phyloP scores from a whole-genome alignment of 371 early-diverging fungal species.

The Mucor velutinosus region DNA sequence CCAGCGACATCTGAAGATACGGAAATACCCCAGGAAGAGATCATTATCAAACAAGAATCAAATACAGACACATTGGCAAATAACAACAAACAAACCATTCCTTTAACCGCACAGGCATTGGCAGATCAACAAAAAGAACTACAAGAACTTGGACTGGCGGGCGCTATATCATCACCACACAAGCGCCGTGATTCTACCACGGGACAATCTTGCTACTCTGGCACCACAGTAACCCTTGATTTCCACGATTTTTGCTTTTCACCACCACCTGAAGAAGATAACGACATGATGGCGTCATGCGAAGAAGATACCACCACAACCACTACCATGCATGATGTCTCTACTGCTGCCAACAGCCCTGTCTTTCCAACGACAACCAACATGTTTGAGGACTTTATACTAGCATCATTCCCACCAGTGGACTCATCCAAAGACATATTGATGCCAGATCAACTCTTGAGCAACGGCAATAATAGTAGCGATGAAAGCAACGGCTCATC shows the following conservation, averaged over 20 bases:
- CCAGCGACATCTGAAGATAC: background rate
- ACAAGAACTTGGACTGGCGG: background rate
- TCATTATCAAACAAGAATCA: background rate
- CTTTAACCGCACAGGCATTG: constrained; percentile 20
- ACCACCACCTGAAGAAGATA: constrained; percentile 33
- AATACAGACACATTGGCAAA: background rate
- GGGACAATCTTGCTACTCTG: constrained; percentile 33
- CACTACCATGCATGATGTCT: constrained; percentile 6
- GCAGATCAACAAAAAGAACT: constrained; percentile 28
- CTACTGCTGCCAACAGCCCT: constrained; percentile 13
- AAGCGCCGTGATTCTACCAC: constrained; percentile 11
- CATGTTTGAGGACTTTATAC: constrained; percentile 19
- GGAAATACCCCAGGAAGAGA: background rate
- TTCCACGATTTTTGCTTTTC: constrained; percentile 52
- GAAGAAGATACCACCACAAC: constrained; percentile 16
- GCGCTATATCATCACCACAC: background rate
- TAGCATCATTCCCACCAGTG: background rate
- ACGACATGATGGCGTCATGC: constrained; percentile 1
- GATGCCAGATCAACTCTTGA: constrained; percentile 1
- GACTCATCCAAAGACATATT: background rate
- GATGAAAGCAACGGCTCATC: constrained; percentile 12
- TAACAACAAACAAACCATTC: background rate
- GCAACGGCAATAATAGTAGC: constrained; percentile 5
- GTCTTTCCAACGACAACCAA: background rate
- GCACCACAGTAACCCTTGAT: constrained; percentile 49